Evolutionary conservation across 768 basidiomycete species (phyloP).

Genomic region (Mycena sanguinolenta): DNA sequence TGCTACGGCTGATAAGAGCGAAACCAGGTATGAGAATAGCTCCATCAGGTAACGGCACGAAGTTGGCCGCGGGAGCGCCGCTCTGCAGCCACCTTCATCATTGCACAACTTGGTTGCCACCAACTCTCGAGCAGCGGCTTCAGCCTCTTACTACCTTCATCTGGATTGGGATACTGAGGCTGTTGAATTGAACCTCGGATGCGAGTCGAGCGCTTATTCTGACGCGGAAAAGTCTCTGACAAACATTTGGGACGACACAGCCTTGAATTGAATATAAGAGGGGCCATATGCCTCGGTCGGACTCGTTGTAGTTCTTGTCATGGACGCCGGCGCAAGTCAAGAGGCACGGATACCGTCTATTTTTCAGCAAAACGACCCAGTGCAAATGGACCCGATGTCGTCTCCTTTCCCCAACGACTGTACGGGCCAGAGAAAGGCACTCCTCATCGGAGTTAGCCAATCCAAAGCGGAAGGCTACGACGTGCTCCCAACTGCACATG

Average conservation of each 20-base stretch:
- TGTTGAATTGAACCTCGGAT: not conserved
- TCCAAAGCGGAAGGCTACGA: not conserved
- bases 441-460: constrained; percentile 25
- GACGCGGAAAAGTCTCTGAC: not conserved
- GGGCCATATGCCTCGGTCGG: not conserved
- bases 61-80: not conserved
- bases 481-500: constrained; percentile 17
- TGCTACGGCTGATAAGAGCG: too few relatives aligned
- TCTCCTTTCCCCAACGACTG: not conserved
- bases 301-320: not conserved
- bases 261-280: not conserved
- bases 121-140: not conserved
- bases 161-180: not conserved
- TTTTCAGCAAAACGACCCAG: not conserved
- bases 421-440: constrained; percentile 18
- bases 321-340: not conserved
- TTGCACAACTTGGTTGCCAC: not conserved
- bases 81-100: not conserved
- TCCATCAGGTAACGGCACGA: not conserved
- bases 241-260: not conserved
- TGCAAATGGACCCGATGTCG: not conserved
- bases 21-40: not conserved
- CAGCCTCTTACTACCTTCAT: not conserved
- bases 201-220: not conserved
- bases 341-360: not conserved